Conservation (phyloP, 2,329 filamentous ascomycete genomes). For the Epichloe scottii region DNA sequence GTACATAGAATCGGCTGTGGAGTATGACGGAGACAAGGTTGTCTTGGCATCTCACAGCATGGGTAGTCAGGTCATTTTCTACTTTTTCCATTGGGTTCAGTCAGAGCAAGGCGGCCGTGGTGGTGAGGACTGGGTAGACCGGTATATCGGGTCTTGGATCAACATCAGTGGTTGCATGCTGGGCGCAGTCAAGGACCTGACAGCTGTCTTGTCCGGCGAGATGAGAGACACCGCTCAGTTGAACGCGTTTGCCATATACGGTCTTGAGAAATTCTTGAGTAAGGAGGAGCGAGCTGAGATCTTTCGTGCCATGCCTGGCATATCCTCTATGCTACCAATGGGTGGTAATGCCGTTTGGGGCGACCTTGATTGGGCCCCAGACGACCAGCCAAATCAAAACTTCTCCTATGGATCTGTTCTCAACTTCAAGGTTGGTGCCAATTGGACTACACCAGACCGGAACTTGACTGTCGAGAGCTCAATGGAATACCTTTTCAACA, state of each 20-base stretch:
- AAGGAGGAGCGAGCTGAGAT: constrained; percentile 85
- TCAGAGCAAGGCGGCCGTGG: constrained; percentile 65
- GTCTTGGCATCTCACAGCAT: constrained; percentile 90
- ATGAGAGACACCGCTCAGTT: constrained; percentile 98
- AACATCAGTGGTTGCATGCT: constrained; percentile 98
- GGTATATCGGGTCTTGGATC: constrained; percentile 87
- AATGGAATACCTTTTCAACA: constrained; percentile 63
- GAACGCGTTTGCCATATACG: constrained; percentile 92
- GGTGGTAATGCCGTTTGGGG: constrained; percentile 95
- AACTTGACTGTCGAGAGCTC: constrained; percentile 78
- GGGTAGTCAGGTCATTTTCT: constrained; percentile 91
- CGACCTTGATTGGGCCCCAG: constrained; percentile 73
- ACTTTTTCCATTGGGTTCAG: constrained; percentile 71
- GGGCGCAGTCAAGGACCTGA: constrained; percentile 79
- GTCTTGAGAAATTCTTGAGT: constrained; percentile 87
- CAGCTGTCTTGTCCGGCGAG: constrained; percentile 84
- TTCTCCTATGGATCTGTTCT: constrained; percentile 69
- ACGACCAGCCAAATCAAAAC: constrained; percentile 64
- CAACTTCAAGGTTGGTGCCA: constrained; percentile 62
- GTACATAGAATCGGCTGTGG: constrained; percentile 74
- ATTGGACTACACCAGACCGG: constrained; percentile 47
- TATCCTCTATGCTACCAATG: constrained; percentile 91
- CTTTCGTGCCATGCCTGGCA: constrained; percentile 92
- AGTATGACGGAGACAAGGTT: constrained; percentile 64
- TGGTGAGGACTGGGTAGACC: constrained; percentile 80